These are phyloP conservation scores for Lentinula detonsa DNA, from an alignment of 768 basidiomycete genomes.

Conservation along the genomic window DNA sequence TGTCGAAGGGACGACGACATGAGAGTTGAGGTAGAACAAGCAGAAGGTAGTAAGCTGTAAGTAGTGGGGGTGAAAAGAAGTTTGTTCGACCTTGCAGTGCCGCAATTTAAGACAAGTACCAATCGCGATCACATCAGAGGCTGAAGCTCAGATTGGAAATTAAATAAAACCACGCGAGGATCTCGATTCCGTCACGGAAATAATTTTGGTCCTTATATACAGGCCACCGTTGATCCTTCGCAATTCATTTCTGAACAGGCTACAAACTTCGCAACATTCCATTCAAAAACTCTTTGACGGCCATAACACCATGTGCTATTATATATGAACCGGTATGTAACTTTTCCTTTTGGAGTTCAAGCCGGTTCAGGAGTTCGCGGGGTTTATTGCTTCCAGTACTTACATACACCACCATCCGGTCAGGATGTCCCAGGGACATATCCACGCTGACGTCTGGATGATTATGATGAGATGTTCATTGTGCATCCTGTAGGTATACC, in stretches of 20 bases:
- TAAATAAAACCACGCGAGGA: neutral
- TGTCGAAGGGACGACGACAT: conserved; percentile 55
- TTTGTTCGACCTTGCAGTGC: conserved; percentile 21
- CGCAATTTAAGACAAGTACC: conserved; percentile 53
- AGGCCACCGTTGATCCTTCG: neutral
- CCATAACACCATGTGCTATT: neutral
- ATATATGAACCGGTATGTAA: neutral
- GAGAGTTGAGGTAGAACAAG: conserved; percentile 14
- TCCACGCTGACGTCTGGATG: too few relatives aligned
- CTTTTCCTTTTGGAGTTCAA: neutral
- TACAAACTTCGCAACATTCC: neutral
- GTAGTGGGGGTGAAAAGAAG: conserved; percentile 45
- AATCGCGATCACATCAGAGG: conserved; percentile 37
- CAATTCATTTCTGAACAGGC: neutral
- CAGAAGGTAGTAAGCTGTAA: conserved; percentile 9
- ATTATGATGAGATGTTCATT: too few relatives aligned
- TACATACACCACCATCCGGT: too few relatives aligned
- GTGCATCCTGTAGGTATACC: too few relatives aligned
- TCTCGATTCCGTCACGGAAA: neutral
- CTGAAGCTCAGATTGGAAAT: conserved; percentile 23
- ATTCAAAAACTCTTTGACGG: neutral
- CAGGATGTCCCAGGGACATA: too few relatives aligned
- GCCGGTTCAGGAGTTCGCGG: neutral
- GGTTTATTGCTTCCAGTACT: neutral
- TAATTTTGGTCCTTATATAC: neutral